Base-by-base conservation (phyloP, 257 asterid species). In the Hygrophila difformis region DNA sequence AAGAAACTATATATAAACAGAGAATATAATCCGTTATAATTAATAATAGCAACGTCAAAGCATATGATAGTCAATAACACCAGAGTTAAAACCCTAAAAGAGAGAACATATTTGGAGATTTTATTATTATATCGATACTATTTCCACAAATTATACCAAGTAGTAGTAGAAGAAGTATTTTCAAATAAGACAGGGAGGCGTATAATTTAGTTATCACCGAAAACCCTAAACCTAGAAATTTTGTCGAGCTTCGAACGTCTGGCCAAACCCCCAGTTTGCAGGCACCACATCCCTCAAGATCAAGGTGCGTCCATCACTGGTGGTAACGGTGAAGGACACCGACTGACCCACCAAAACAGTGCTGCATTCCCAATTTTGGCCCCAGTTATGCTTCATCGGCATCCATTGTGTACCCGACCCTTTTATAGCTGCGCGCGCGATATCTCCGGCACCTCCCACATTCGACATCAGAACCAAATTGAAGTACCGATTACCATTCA, bases 361-460 rank as follows among this genome's bases (percentile, higher is more conserved):
- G 13, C 9, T n/a, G 3, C 47, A 23, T n/a, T 51, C 52, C 65
- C 65, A 59, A 14, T 34, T 34, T 5, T 52, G 57, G 8, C 65
- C 65, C 65, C 65, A 51, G 12, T 59, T 59, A 14, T 47, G 59
- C 12, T n/a, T 50, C 65, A 59, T 42, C 8, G 8, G 14, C 3
- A 19, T 42, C 65, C 65, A 59, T n/a, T 34, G 15, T 12, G 10
- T 49, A 2, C 36, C 44, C 12, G 42, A 50, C 5, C 65, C 65
- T 24, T 33, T 59, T 19, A 59, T 47, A 38, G 29, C 21, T 0
- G 51, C 65, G 16, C 14, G 40, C 1, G 12, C 20, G 0, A 59
- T 47, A 29, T 22, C 57, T 24, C 65, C 65, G 0, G 59, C 59
- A 1, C 59, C 65, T 21, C 59, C 65, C 3, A 59, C 65, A 33